Conservation (phyloP, 306 rosid species). For the Spatholobus suberectus region DNA sequence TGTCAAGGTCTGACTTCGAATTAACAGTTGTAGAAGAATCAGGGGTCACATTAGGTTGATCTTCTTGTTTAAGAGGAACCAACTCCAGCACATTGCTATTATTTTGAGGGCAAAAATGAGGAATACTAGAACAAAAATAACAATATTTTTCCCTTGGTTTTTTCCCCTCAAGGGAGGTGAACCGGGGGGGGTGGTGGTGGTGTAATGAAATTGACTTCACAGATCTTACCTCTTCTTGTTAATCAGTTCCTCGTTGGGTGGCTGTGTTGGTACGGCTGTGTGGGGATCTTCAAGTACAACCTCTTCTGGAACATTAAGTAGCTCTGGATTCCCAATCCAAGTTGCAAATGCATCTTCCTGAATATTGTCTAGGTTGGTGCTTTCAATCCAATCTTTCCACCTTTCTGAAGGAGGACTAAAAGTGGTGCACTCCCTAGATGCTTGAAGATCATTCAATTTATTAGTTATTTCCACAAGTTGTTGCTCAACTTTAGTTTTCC, state of each 20-base stretch:
- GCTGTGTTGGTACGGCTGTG: slow-evolving; percentile 51
- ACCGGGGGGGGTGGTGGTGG: neutral
- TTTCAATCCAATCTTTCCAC: slow-evolving; percentile 86
- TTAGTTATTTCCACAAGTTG: slow-evolving; percentile 65
- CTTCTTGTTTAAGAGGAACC: slow-evolving; percentile 53
- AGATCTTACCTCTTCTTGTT: slow-evolving; percentile 60
- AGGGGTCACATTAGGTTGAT: slow-evolving; percentile 71
- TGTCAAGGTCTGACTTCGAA: slow-evolving; percentile 68
- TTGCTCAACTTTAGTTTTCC: slow-evolving; percentile 76
- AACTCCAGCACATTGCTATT: slow-evolving; percentile 54
- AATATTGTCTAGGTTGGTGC: slow-evolving; percentile 54
- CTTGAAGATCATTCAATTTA: slow-evolving; percentile 59
- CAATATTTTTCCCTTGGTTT: neutral
- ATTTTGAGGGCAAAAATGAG: slow-evolving; percentile 42
- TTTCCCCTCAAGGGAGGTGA: neutral
- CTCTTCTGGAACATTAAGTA: slow-evolving; percentile 54
- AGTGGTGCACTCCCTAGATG: slow-evolving; percentile 50
- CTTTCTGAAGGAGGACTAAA: slow-evolving; percentile 61
- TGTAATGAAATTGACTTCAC: slow-evolving; percentile 6
- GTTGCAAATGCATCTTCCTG: slow-evolving; percentile 66
- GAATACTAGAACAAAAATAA: neutral
- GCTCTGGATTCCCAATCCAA: slow-evolving; percentile 67
- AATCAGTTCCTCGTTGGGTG: slow-evolving; percentile 47
- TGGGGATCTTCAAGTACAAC: slow-evolving; percentile 49
- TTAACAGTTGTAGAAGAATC: slow-evolving; percentile 76